Evolutionary conservation across 2,329 filamentous ascomycete species (phyloP), one percentile per base, ranked within the genome.

Genomic region (Westerdykella ornata): DNA sequence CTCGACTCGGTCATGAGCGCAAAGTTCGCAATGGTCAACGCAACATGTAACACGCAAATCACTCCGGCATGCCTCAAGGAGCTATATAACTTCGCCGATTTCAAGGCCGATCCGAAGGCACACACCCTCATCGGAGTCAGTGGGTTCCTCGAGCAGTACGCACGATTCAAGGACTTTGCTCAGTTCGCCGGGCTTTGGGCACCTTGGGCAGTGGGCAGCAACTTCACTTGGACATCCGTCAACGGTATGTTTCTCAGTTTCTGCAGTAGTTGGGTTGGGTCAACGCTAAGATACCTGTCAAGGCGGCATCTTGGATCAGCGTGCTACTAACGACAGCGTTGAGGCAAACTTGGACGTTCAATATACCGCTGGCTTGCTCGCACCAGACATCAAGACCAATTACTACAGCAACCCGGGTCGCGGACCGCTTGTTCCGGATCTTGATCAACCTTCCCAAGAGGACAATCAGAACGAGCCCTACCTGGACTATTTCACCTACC

Each of bases 291-390:
- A 22, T 7, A 7, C 13, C 9, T 13, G 3, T 20, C 15, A 32
- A 62, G 52, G 61, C 32, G 57, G 60, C 13, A 43, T 56, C 6
- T 45, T 65, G 31, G 54, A 59, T 35, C 63, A 66, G 44, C 57
- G 63, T 38, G 59, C 67, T 8, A 51, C 50, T 2, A 47, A 56
- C 9, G 63, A 69, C 48, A 70, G 68, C 46, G 64, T 67, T 13
- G 72, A 75, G 50, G 73, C 71, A 38, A 74, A 75, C 49, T 61
- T 75, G 14, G 72, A 76, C 44, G 63, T 72, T 29, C 70, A 75
- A 50, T 73, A 73, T 45, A 72, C 72, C 4, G 47, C 70, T 32
- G 68, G 70, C 20, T 47, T 74, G 12, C 66, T 68, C 42, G 51
- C 66, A 9, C 70, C 71, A 0, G 47, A 30, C 7, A 52, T 72